phyloP scores from a whole-genome alignment of 2,329 filamentous ascomycete species.

The Furcasterigmium furcatum region DNA sequence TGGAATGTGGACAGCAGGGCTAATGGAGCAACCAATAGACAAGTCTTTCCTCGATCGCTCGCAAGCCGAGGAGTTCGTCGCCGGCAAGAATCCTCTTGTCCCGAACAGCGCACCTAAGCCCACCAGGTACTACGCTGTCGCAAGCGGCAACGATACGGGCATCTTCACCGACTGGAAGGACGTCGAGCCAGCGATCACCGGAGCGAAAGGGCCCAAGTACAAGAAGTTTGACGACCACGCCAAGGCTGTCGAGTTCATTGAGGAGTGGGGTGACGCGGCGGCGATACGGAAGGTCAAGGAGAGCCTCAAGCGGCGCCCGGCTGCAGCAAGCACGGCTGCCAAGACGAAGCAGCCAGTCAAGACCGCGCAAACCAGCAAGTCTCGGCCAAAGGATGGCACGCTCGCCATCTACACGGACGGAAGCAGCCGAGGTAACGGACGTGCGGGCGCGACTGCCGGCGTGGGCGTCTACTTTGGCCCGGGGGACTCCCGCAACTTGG shows the following conservation, averaged over 20 bases:
- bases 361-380: conserved; percentile 21
- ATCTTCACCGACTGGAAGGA: conserved; percentile 65
- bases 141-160: conserved; percentile 53
- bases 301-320: conserved; percentile 4
- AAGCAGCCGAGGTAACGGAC: conserved; percentile 57
- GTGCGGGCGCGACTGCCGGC: conserved; percentile 50
- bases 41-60: conserved; percentile 72
- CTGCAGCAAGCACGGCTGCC: conserved; percentile 7
- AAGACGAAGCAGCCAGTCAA: conserved; percentile 19
- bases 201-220: conserved; percentile 66
- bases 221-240: conserved; percentile 65
- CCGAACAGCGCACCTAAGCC: conserved; percentile 33
- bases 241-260: conserved; percentile 79
- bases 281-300: conserved; percentile 26
- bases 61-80: conserved; percentile 77
- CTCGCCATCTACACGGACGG: conserved; percentile 60
- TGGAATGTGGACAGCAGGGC: background rate
- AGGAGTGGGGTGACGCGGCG: conserved; percentile 38
- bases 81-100: conserved; percentile 47
- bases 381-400: background rate
- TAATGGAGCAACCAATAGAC: conserved; percentile 44
- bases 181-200: conserved; percentile 70
- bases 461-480: conserved; percentile 63
- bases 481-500: conserved; percentile 58
- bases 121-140: conserved; percentile 57